A percentile compares a stretch with the other conserved stretches of the same genome.
Conservation (phyloP, 306 rosid species). For the Ziziphus jujuba region DNA sequence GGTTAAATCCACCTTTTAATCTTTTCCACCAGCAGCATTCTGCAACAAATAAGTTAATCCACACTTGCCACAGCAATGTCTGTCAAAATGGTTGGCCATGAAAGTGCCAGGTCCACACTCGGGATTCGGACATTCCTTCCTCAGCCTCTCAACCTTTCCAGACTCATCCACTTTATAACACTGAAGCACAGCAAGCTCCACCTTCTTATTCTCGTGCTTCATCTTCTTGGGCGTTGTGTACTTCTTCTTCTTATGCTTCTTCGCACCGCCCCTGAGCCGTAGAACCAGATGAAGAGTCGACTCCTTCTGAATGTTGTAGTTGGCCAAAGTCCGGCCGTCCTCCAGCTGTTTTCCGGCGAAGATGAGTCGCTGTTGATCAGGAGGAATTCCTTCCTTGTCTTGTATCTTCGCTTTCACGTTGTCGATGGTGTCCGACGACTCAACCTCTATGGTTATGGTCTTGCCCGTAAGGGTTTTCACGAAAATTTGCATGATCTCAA, state of each 20-base stretch:
- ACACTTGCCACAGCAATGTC: constrained; percentile 41
- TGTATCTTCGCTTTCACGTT: constrained; percentile 40
- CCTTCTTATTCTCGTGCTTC: constrained; percentile 46
- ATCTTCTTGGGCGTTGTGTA: constrained; percentile 42
- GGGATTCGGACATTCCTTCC: constrained; percentile 33
- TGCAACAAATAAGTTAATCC: constrained; percentile 38
- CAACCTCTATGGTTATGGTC: constrained; percentile 40
- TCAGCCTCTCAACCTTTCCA: constrained; percentile 34
- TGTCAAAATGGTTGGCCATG: constrained; percentile 43
- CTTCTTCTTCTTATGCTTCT: constrained; percentile 43
- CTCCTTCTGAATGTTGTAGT: constrained; percentile 40
- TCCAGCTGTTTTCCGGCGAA: constrained; percentile 42
- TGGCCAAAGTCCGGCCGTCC: constrained; percentile 33
- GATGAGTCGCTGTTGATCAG: constrained; percentile 38
- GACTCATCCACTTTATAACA: constrained; percentile 33
- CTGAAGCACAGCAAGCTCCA: constrained; percentile 40
- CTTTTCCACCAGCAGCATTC: constrained; percentile 33
- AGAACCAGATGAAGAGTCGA: constrained; percentile 37
- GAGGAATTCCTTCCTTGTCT: constrained; percentile 36
- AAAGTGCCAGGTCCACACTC: constrained; percentile 38
- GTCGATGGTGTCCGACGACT: constrained; percentile 37
- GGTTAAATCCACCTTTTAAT: background rate
- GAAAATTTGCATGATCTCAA: constrained; percentile 32
- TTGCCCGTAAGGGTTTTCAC: constrained; percentile 43
- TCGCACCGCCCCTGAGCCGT: constrained; percentile 32